phyloP scores from a whole-genome alignment of 2,329 filamentous ascomycete species.

The Cercospora sojina region DNA sequence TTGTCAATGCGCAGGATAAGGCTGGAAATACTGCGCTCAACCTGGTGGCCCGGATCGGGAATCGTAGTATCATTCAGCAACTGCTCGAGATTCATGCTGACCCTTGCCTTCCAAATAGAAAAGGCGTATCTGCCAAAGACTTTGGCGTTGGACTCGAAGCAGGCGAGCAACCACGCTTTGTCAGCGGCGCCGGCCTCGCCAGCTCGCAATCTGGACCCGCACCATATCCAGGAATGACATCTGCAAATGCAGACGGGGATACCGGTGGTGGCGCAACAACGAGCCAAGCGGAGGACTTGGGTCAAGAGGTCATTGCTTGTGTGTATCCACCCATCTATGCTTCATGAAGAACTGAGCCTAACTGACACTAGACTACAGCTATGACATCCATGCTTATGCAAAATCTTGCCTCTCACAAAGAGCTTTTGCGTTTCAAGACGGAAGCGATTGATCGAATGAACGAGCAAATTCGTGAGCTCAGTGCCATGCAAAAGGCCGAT shows the following conservation, averaged over 20 bases:
- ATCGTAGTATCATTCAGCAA: slow-evolving; percentile 93
- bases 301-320: slow-evolving; percentile 77
- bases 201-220: slow-evolving; percentile 17
- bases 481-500: slow-evolving; percentile 73
- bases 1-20: slow-evolving; percentile 93
- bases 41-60: slow-evolving; percentile 87
- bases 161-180: slow-evolving; percentile 37
- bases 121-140: slow-evolving; percentile 84
- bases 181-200: slow-evolving; percentile 26
- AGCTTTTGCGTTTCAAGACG: slow-evolving; percentile 81
- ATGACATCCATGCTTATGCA: slow-evolving; percentile 80
- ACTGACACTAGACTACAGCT: slow-evolving; percentile 49
- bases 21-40: slow-evolving; percentile 94
- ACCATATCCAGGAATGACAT: slow-evolving; percentile 19
- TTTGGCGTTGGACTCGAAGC: slow-evolving; percentile 82
- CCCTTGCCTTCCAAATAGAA: slow-evolving; percentile 85
- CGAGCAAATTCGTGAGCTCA: slow-evolving; percentile 74
- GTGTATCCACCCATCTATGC: slow-evolving; percentile 44
- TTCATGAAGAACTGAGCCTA: slow-evolving; percentile 15
- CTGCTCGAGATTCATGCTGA: slow-evolving; percentile 92
- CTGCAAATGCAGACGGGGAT: slow-evolving; percentile 38
- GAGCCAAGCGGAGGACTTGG: slow-evolving; percentile 65
- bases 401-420: slow-evolving; percentile 74
- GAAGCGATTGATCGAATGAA: slow-evolving; percentile 79
- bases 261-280: slow-evolving; percentile 42